Evolutionary conservation across 257 asterid genomes (phyloP).

Genomic region (Solanum pennellii): DNA sequence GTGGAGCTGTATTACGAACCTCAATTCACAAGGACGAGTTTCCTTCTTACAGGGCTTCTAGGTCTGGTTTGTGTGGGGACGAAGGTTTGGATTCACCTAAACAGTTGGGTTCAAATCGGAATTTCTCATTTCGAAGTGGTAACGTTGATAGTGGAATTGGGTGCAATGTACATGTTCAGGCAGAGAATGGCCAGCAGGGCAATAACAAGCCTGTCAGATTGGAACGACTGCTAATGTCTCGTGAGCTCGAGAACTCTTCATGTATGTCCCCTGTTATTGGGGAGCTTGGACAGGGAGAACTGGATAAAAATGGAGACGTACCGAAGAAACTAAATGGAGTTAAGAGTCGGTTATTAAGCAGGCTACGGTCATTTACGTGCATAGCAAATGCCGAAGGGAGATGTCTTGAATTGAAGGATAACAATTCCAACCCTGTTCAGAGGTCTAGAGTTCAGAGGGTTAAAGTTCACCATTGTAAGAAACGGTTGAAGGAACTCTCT

Average conservation of each 20-base stretch:
- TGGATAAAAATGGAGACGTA: conserved; percentile 7
- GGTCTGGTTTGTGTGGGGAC: conserved; percentile 27
- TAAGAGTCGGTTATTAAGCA: conserved; percentile 42
- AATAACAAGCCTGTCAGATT: conserved; percentile 4
- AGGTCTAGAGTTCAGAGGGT: conserved; percentile 38
- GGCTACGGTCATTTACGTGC: conserved; percentile 47
- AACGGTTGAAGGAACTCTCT: conserved; percentile 63
- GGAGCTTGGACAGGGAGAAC: conserved; percentile 16
- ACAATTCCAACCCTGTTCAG: conserved; percentile 6
- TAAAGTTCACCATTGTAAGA: conserved; percentile 42
- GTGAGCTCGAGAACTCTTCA: conserved; percentile 10
- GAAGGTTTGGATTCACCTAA: conserved; percentile 17
- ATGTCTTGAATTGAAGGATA: conserved; percentile 6
- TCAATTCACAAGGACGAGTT: conserved; percentile 29
- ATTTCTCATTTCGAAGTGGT: conserved; percentile 9
- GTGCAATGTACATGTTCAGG: conserved; percentile 5
- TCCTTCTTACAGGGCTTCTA: conserved; percentile 31
- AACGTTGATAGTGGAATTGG: conserved; percentile 13
- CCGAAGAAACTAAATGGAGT: conserved; percentile 18
- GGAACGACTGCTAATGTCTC: conserved; percentile 9
- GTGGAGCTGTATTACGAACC: conserved; percentile 47
- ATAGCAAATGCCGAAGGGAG: conserved; percentile 17
- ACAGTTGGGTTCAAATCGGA: conserved; percentile 13
- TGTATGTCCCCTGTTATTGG: conserved; percentile 10
- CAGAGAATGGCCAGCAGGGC: conserved; percentile 15